Evolutionary conservation across 768 basidiomycete species (phyloP).

Genomic region (Pisolithus tinctorius): DNA sequence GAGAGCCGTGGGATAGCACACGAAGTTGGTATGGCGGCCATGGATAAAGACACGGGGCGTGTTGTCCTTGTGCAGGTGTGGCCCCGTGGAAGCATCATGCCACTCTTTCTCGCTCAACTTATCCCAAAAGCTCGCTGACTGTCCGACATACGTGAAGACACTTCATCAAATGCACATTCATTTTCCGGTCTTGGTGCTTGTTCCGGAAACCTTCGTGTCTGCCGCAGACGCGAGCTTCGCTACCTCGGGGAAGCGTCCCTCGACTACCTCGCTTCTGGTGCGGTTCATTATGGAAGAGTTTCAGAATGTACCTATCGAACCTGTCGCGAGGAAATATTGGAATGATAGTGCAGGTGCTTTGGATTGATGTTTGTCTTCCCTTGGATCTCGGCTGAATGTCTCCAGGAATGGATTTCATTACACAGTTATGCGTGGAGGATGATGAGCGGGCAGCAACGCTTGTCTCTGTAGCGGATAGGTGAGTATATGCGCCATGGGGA

Average conservation of each 20-base stretch:
- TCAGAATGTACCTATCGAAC: conserved; percentile 56
- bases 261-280: conserved; percentile 56
- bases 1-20: conserved; percentile 74
- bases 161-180: conserved; percentile 81
- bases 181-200: conserved; percentile 60
- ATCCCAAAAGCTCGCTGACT: conserved; percentile 62
- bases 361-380: not conserved
- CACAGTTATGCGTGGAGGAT: conserved; percentile 72
- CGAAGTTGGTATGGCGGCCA: conserved; percentile 83
- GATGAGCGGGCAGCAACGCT: conserved; percentile 77
- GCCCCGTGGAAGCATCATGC: too few relatives aligned
- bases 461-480: conserved; percentile 77
- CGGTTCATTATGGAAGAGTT: conserved; percentile 72
- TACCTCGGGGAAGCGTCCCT: conserved; percentile 37
- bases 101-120: not conserved
- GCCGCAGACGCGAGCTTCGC: conserved; percentile 42
- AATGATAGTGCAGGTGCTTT: conserved; percentile 67
- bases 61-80: conserved; percentile 75
- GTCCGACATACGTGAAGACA: conserved; percentile 84
- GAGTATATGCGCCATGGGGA: conserved; percentile 28
- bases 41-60: conserved; percentile 73
- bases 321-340: conserved; percentile 78
- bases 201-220: conserved; percentile 78
- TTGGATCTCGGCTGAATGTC: too few relatives aligned
- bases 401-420: conserved; percentile 71